Evolutionary conservation across 805 yeast species (phyloP), one percentile per base, ranked within the genome.

Genomic region (Danielia oregonensis): DNA sequence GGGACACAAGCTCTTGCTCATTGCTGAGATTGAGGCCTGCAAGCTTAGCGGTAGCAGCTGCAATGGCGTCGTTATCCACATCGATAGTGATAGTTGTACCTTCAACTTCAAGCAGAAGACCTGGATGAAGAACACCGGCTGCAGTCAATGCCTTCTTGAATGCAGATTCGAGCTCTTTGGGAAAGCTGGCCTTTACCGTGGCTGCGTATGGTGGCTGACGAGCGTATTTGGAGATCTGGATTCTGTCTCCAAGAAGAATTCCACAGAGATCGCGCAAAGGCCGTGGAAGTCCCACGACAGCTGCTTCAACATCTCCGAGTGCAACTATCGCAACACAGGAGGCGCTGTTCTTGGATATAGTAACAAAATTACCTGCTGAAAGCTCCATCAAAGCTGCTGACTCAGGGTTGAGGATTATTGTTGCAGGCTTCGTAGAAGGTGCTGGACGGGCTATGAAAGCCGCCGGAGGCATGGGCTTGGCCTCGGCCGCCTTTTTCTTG

Each of bases 61-160:
- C 40, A 5, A 42, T 32, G 3, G 37, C 29, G 29, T 61, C 31
- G 54, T 65, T 61, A 19, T 6, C 6, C 9, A 19, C 9, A 10
- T 52, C 37, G 6, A 59, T 63, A 9, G 48, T 45, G 11, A 63
- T 47, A 26, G 46, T 55, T 19, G 30, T 37, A 12, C 23, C 36
- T 5, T 33, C 25, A 23, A 26, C 26, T n/a, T 45, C 39, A 29
- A 68, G 57, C 13, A 40, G 43, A 61, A 72, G 60, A 6, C 82
- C 82, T 1, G 87, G 81, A 50, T 74, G 74, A 1, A 83, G 42
- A 6, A 85, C 51, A 0, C 89, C 88, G 19, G 72, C 61, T 17
- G 79, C 81, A 30, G 66, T 60, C 7, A 81, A 43, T 1, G 66
- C 40, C 25, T 71, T 69, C 32, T 63, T 72, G 7, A 77, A 46